Evolutionary conservation across 768 basidiomycete species (phyloP).

Genomic region (Serpula lacrymans): DNA sequence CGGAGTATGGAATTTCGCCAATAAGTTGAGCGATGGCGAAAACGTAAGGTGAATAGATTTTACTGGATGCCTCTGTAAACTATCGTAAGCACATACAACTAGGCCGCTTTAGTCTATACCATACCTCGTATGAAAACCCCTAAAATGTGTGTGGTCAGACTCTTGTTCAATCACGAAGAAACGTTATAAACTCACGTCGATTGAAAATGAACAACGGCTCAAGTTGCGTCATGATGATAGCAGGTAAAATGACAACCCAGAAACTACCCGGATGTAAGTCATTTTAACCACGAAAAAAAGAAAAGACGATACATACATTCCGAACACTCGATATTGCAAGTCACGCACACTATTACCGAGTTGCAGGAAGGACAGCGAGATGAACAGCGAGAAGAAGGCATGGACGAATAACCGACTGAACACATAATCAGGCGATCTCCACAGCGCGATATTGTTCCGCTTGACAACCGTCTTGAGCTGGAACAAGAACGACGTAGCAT

Average conservation of each 20-base stretch:
- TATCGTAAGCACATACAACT: neutral
- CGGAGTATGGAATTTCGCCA: slow-evolving; percentile 76
- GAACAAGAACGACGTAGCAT: slow-evolving; percentile 73
- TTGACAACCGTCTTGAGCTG: slow-evolving; percentile 67
- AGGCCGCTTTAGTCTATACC: neutral
- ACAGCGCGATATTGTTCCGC: slow-evolving; percentile 69
- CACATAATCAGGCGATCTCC: slow-evolving; percentile 83
- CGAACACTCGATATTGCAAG: slow-evolving; percentile 78
- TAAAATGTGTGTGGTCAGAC: slow-evolving; percentile 9
- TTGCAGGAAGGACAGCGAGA: slow-evolving; percentile 78
- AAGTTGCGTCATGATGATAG: slow-evolving; percentile 65
- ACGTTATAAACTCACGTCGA: slow-evolving; percentile 41
- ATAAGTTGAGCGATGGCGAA: slow-evolving; percentile 81
- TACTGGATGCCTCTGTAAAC: slow-evolving; percentile 64
- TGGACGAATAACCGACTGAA: slow-evolving; percentile 81
- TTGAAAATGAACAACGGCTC: slow-evolving; percentile 82
- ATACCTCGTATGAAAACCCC: slow-evolving; percentile 34
- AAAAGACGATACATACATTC: slow-evolving; percentile 47
- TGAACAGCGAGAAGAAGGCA: slow-evolving; percentile 62
- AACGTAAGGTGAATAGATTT: slow-evolving; percentile 83
- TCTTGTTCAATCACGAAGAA: slow-evolving; percentile 28
- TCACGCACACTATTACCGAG: slow-evolving; percentile 62
- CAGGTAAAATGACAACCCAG: slow-evolving; percentile 65
- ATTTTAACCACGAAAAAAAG: neutral
- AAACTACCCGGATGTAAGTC: slow-evolving; percentile 37